Evolutionary conservation across 2,329 filamentous ascomycete species (phyloP).

Genomic region (Xylariaceae sp.): DNA sequence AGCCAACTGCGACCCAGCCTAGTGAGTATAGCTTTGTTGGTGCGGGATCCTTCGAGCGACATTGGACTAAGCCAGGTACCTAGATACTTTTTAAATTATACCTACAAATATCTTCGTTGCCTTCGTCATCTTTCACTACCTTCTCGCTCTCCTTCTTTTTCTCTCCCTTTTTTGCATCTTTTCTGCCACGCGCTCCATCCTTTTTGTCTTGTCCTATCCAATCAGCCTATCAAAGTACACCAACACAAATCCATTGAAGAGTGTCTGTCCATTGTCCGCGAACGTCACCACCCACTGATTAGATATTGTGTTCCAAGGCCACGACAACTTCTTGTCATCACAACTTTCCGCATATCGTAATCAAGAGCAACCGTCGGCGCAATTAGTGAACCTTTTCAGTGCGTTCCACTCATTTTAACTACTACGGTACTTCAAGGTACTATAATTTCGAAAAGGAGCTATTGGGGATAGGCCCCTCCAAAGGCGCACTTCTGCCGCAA

Average conservation of each 20-base stretch:
- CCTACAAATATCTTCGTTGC: slow-evolving; percentile 29
- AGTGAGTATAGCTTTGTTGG: slow-evolving; percentile 15
- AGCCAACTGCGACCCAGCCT: slow-evolving; percentile 13
- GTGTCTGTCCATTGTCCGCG: background rate
- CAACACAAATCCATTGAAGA: background rate
- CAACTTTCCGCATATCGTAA: background rate
- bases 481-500: slow-evolving; percentile 11
- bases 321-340: background rate
- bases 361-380: background rate
- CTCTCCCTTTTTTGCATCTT: slow-evolving; percentile 11
- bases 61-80: background rate
- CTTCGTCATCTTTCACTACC: slow-evolving; percentile 18
- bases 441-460: slow-evolving; percentile 3
- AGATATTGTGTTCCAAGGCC: background rate
- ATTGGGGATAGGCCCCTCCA: slow-evolving; percentile 7
- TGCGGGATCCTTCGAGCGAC: slow-evolving; percentile 27
- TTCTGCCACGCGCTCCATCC: slow-evolving; percentile 10
- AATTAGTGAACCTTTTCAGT: background rate
- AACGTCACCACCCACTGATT: slow-evolving; percentile 1
- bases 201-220: slow-evolving; percentile 1
- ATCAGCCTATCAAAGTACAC: background rate
- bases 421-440: background rate
- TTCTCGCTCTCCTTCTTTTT: slow-evolving; percentile 10
- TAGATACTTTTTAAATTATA: slow-evolving; percentile 17
- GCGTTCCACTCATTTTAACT: background rate